Conservation (phyloP, 768 basidiomycete genomes). For the Suillus tomentosus region DNA sequence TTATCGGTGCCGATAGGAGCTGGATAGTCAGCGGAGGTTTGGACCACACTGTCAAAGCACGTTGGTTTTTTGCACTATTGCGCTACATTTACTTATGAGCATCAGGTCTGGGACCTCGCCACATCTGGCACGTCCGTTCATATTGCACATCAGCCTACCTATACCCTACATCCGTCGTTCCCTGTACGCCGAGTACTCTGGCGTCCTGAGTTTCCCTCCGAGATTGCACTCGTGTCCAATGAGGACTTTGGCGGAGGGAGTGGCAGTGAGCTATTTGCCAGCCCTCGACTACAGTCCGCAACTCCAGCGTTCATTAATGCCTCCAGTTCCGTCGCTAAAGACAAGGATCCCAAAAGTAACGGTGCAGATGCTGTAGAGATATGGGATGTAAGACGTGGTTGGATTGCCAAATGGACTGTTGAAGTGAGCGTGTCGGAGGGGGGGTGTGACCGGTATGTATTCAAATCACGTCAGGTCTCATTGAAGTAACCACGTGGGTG, state of each 20-base stretch:
- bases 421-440: slow-evolving; percentile 66
- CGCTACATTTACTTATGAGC: slow-evolving; percentile 8
- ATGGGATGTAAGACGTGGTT: slow-evolving; percentile 83
- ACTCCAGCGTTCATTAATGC: slow-evolving; percentile 25
- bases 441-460: slow-evolving; percentile 67
- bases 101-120: slow-evolving; percentile 73
- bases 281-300: slow-evolving; percentile 29
- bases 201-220: slow-evolving; percentile 77
- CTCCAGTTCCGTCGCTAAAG: slow-evolving; percentile 14
- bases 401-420: slow-evolving; percentile 83
- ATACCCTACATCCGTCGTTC: slow-evolving; percentile 73
- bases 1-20: slow-evolving; percentile 38
- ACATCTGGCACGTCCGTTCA: slow-evolving; percentile 43
- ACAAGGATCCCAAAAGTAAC: slow-evolving; percentile 18
- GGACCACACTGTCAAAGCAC: slow-evolving; percentile 77
- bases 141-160: slow-evolving; percentile 63
- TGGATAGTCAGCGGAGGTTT: slow-evolving; percentile 83
- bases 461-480: neutral
- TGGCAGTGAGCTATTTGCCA: slow-evolving; percentile 26
- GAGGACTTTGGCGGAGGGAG: slow-evolving; percentile 47
- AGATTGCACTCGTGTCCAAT: slow-evolving; percentile 73
- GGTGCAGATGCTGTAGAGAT: slow-evolving; percentile 66
- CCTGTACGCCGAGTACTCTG: slow-evolving; percentile 74
- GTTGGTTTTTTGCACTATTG: slow-evolving; percentile 9
- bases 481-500: neutral